Evolutionary conservation across 768 basidiomycete genomes (phyloP).

Genomic region (Hypholoma sublateritium): DNA sequence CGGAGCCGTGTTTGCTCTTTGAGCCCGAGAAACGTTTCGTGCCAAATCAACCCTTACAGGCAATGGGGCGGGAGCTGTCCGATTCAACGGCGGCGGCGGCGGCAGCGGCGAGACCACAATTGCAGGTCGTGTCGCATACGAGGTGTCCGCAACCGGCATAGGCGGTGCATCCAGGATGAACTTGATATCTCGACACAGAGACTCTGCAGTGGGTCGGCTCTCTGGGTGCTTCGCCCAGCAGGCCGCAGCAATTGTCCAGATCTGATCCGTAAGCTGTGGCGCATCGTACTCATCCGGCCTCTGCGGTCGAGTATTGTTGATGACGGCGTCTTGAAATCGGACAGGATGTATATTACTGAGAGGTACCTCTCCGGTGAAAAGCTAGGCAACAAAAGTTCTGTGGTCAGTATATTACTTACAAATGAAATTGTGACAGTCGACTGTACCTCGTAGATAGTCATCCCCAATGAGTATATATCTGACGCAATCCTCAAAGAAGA

Average conservation of each 20-base stretch:
- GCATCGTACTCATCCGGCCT: slow-evolving; percentile 20
- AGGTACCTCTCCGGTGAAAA: slow-evolving; percentile 19
- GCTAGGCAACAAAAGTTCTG: neutral
- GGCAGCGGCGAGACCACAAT: too few relatives aligned
- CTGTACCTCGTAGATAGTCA: slow-evolving; percentile 27
- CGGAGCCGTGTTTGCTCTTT: neutral
- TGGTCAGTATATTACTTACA: neutral
- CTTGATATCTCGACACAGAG: slow-evolving; percentile 12
- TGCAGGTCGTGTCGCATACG: neutral
- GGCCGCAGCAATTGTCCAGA: slow-evolving; percentile 19
- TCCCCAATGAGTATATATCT: slow-evolving; percentile 26
- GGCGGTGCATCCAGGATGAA: neutral
- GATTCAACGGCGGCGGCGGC: neutral
- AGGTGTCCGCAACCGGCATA: neutral
- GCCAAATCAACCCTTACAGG: neutral
- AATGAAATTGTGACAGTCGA: neutral
- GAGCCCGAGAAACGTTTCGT: neutral
- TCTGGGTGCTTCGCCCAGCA: slow-evolving; percentile 20
- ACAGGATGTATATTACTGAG: slow-evolving; percentile 12
- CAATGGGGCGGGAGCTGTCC: neutral
- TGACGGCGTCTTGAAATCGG: slow-evolving; percentile 13
- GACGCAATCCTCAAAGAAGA: slow-evolving; percentile 10
- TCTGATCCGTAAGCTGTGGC: slow-evolving; percentile 16
- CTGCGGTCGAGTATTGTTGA: slow-evolving; percentile 17
- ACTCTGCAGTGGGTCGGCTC: slow-evolving; percentile 15